phyloP scores from a whole-genome alignment of 208 protist species.

The Wallacemonas rigidus region DNA sequence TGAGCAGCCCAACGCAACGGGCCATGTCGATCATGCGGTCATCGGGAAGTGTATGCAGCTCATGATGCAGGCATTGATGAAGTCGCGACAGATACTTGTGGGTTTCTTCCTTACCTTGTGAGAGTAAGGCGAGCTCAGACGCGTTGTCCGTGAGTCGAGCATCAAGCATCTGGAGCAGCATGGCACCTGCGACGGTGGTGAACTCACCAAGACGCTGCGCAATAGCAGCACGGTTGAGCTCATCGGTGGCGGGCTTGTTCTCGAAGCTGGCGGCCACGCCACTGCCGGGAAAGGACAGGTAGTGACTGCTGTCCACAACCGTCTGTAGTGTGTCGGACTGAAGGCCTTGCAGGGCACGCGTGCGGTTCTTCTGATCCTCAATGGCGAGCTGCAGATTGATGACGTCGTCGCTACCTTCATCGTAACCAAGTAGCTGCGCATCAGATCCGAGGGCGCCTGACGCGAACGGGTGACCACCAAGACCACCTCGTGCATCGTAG shows the following conservation, averaged over 20 bases:
- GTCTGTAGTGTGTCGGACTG: slow-evolving; percentile 5
- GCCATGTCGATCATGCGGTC: slow-evolving; percentile 45
- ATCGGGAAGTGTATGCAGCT: slow-evolving; percentile 37
- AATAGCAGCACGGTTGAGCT: slow-evolving; percentile 22
- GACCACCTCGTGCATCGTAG: neutral
- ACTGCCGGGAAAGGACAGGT: slow-evolving; percentile 11
- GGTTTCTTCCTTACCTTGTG: slow-evolving; percentile 17
- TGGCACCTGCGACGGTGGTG: slow-evolving; percentile 43
- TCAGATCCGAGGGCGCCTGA: neutral
- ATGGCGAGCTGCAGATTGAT: slow-evolving; percentile 14
- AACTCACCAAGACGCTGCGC: slow-evolving; percentile 44
- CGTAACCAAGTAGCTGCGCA: slow-evolving; percentile 6
- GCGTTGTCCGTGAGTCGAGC: neutral
- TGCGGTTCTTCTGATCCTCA: slow-evolving; percentile 17
- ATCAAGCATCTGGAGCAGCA: slow-evolving; percentile 29
- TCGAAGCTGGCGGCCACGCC: neutral
- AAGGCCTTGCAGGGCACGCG: neutral
- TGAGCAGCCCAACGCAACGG: slow-evolving; percentile 27
- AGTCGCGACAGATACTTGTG: slow-evolving; percentile 41
- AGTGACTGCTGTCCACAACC: neutral
- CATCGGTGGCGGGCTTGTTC: slow-evolving; percentile 1
- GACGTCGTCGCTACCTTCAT: slow-evolving; percentile 18
- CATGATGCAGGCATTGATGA: slow-evolving; percentile 45
- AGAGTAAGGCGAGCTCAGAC: neutral
- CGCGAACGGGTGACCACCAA: neutral